phyloP scores from a whole-genome alignment of 345 rosid species.

The Crucihimalaya himalaica region DNA sequence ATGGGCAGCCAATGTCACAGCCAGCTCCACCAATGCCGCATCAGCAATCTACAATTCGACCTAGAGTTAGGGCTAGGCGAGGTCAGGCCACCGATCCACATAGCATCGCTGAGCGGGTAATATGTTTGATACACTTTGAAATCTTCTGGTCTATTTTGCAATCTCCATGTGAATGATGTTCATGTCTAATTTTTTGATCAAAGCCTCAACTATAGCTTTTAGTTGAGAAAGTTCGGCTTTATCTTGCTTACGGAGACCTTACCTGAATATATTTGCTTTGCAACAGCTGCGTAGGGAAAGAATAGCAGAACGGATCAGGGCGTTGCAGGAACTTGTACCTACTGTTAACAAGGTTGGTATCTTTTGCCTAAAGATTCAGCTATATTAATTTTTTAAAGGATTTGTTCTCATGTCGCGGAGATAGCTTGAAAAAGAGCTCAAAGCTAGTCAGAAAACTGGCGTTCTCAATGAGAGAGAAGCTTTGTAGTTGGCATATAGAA shows the following conservation, averaged over 20 bases:
- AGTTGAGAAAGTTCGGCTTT: background rate
- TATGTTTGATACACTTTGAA: background rate
- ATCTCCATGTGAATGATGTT: background rate
- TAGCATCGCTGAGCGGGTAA: constrained; percentile 97
- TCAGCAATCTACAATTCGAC: constrained; percentile 85
- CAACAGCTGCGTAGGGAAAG: constrained; percentile 90
- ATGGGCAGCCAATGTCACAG: constrained; percentile 85
- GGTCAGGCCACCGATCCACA: constrained; percentile 99
- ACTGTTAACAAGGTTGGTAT: constrained; percentile 87
- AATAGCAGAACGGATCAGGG: constrained; percentile 98
- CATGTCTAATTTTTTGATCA: background rate
- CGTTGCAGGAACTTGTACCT: constrained; percentile 96
- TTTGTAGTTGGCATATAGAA: constrained; percentile 10
- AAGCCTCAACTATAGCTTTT: background rate
- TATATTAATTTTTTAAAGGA: background rate
- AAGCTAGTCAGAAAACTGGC: background rate
- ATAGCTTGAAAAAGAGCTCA: constrained; percentile 22
- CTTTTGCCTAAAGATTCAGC: background rate
- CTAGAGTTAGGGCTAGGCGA: constrained; percentile 95
- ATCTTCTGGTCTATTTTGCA: background rate
- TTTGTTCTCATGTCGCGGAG: background rate
- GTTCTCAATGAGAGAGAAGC: background rate
- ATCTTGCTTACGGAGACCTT: background rate
- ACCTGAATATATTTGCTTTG: constrained; percentile 22
- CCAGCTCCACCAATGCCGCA: constrained; percentile 81